Evolutionary conservation across 257 asterid species (phyloP), one percentile per base, ranked within the genome.

Genomic region (Fraxinus cuspidata): DNA sequence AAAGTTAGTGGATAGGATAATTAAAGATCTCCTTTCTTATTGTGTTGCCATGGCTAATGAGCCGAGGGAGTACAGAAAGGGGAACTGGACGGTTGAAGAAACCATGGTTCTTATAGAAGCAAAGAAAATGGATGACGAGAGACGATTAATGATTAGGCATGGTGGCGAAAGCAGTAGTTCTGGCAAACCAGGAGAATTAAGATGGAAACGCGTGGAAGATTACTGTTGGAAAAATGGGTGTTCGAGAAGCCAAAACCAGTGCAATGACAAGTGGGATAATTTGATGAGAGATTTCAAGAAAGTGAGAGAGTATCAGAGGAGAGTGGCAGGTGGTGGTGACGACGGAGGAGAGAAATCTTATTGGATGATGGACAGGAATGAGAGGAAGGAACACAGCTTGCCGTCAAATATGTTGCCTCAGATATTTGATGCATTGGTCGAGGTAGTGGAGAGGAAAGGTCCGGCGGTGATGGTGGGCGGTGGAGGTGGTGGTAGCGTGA

Each of bases 171-270:
- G 34, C 69, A 63, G 78, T 25, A 63, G 78, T 63, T 2, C 69
- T 47, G 89, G 87, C 4, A 88, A 88, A 77, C 99, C 98, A 32
- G 85, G 96, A 8, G 98, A 95, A 87, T 86, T 91, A 49, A 86
- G 99, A 69, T 95, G 99, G 99, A 95, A 93, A 79, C 92, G 99
- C 95, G 96, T 95, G 15, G 99, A 95, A 81, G 98, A 95, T 44
- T 95, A 90, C 53, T 95, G 99, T 78, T 93, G 97, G 98, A 89
- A 84, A 9, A 82, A 86, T 15, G 92, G 90, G 18, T 93, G 98
- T 49, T 84, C 89, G 72, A 83, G 99, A 74, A 95, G 99, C 86
- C 99, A 95, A 58, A 95, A 88, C 13, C 99, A 95, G 87, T 95
- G 99, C 77, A 95, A 95, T 68, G 99, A 95, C 65, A 95, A 95